Evolutionary conservation across 2,329 filamentous ascomycete species (phyloP).

Genomic region (Nothophaeocryptopus gaeumannii): DNA sequence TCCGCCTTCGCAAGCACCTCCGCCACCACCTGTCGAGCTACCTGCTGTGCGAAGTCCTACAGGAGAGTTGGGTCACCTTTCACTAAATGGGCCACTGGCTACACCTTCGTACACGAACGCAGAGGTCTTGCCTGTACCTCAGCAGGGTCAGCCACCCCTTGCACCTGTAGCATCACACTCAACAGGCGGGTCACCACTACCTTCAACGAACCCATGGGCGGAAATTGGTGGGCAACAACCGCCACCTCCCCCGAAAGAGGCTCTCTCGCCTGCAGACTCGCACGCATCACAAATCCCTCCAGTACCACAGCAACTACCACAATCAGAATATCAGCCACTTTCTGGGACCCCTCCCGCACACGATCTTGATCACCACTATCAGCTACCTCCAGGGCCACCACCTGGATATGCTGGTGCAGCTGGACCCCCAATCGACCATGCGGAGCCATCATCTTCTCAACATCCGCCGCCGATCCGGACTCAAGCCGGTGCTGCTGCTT

Average conservation of each 20-base stretch:
- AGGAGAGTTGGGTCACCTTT: constrained; percentile 40
- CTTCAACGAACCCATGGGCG: constrained; percentile 23
- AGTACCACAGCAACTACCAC: not conserved
- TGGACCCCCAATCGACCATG: constrained; percentile 34
- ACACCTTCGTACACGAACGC: constrained; percentile 24
- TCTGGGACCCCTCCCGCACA: constrained; percentile 7
- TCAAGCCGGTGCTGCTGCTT: constrained; percentile 5
- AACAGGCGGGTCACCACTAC: constrained; percentile 12
- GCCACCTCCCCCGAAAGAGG: constrained; percentile 22
- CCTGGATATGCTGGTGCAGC: constrained; percentile 33
- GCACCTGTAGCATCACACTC: constrained; percentile 23
- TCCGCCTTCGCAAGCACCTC: constrained; percentile 19
- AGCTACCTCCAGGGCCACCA: constrained; percentile 24
- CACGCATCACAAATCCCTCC: not conserved
- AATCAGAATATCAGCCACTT: constrained; percentile 10
- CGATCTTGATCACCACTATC: constrained; percentile 16
- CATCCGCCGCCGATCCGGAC: constrained; percentile 35
- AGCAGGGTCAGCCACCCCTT: constrained; percentile 27
- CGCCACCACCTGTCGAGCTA: constrained; percentile 37
- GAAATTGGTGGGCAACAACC: constrained; percentile 12
- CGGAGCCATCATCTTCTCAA: constrained; percentile 26
- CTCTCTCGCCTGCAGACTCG: constrained; percentile 10
- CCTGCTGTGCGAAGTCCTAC: constrained; percentile 42
- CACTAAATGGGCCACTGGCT: constrained; percentile 27
- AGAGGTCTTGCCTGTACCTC: constrained; percentile 29